A percentile compares a stretch with the other conserved stretches of the same genome.
phyloP scores from a whole-genome alignment of 2,329 filamentous ascomycete species.

The Falciphora oryzae region DNA sequence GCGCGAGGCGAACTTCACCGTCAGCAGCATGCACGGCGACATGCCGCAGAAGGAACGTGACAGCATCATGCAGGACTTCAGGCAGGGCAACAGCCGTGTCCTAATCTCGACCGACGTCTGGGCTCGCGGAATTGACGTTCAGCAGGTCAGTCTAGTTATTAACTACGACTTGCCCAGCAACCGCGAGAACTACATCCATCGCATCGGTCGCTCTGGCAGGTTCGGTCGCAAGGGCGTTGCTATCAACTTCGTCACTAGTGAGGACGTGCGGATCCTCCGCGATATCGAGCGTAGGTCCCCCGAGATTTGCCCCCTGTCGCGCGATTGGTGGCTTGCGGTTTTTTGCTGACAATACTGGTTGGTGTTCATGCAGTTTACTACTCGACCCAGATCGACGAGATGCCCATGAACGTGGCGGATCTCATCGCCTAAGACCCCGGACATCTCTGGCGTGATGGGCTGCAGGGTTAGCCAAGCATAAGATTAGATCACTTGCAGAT shows the following conservation, averaged over 20 bases:
- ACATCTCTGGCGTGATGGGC: neutral
- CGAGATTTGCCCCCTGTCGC: neutral
- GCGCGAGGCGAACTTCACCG: conserved; percentile 95
- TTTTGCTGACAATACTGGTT: conserved; percentile 6
- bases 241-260: conserved; percentile 99
- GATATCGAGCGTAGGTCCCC: conserved; percentile 74
- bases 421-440: conserved; percentile 40
- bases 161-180: conserved; percentile 99
- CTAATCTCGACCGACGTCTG: conserved; percentile 96
- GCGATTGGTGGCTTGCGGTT: conserved; percentile 2
- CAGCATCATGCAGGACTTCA: conserved; percentile 99
- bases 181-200: conserved; percentile 99
- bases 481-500: neutral
- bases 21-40: conserved; percentile 99
- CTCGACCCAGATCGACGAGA: conserved; percentile 99
- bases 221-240: conserved; percentile 99
- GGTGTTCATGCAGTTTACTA: conserved; percentile 60
- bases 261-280: conserved; percentile 99
- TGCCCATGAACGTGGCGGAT: conserved; percentile 91
- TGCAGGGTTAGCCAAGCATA: neutral
- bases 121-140: conserved; percentile 99
- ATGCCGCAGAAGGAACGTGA: conserved; percentile 99
- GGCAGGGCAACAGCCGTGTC: conserved; percentile 95
- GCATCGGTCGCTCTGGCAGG: conserved; percentile 98
- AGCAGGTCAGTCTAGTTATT: conserved; percentile 99